Base-by-base conservation (phyloP, 2,329 filamentous ascomycete genomes). In the Aspergillus ibericus region DNA sequence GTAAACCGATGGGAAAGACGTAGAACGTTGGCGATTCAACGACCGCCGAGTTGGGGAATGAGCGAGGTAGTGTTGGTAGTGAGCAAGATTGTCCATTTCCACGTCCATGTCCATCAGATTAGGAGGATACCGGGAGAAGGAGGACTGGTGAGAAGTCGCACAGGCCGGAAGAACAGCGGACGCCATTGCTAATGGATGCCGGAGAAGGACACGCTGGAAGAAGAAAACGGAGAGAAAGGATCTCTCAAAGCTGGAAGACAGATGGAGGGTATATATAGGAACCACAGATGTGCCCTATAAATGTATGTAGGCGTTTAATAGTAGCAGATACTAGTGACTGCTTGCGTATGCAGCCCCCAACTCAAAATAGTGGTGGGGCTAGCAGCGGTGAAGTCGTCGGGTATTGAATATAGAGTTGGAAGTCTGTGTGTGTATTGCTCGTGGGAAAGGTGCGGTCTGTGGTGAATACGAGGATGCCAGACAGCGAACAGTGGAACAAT, bases 1-100 rank as follows among this genome's bases (percentile, higher is more conserved):
- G 59, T 67, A 67, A 38, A 66, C 52, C 13, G 63, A 67, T 15
- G 64, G 70, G 12, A 70, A 27, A 27, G 66, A 68, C 12, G 66
- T 64, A 3, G 68, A 67, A 18, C 63, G 59, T 20, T 66, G 56
- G 10, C 22, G 57, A 5, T 54, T 57, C 34, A 62, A 49, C 25
- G 66, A 61, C 16, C 62, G 66, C 5, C 57, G 59, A 8, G 58
- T 63, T 10, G 68, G 63, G 8, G 67, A 64, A 2, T 69, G 62
- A 12, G 70, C 70, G 38, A 69, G 63, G 55, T 66, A 68, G 35
- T 65, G 63, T 27, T 65, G 58, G 52, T 72, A 72, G 7, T 70
- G 68, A 55, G 68, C 72, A 50, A 66, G 63, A 58, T 59, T 68
- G 44, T 54, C 48, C 57, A 62, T 27, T 5, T 49, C 38, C 16